Conservation (phyloP, 2,329 filamentous ascomycete species). For the Ampelomyces quisqualis region DNA sequence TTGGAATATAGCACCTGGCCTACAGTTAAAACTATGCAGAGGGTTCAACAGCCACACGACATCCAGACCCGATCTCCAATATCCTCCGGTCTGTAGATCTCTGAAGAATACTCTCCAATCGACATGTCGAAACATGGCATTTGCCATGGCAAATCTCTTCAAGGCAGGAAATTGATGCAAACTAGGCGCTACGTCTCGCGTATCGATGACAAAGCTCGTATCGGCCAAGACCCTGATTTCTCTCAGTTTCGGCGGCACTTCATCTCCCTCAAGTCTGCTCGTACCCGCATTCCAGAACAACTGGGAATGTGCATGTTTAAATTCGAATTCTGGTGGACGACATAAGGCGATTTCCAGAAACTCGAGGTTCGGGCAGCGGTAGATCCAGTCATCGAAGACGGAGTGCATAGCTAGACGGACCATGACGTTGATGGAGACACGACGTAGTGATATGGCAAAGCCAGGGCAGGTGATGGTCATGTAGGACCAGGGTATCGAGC, state of each 20-base stretch:
- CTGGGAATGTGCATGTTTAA: background rate
- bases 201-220: background rate
- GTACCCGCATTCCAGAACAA: background rate
- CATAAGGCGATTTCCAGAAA: background rate
- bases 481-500: no score
- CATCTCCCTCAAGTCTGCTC: no score
- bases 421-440: background rate
- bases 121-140: no score
- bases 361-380: background rate
- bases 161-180: no score
- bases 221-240: background rate
- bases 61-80: background rate
- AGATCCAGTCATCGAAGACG: background rate
- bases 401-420: background rate
- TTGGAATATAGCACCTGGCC: no score
- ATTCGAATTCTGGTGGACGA: background rate
- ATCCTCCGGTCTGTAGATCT: background rate
- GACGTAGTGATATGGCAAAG: background rate
- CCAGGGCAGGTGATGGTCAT: no score
- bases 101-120: background rate
- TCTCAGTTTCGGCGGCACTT: background rate
- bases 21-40: background rate
- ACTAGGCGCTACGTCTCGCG: no score
- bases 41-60: background rate
- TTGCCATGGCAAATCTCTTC: no score